phyloP scores from a whole-genome alignment of 352 stramenopile genomes.

The Phytophthora ramorum region DNA sequence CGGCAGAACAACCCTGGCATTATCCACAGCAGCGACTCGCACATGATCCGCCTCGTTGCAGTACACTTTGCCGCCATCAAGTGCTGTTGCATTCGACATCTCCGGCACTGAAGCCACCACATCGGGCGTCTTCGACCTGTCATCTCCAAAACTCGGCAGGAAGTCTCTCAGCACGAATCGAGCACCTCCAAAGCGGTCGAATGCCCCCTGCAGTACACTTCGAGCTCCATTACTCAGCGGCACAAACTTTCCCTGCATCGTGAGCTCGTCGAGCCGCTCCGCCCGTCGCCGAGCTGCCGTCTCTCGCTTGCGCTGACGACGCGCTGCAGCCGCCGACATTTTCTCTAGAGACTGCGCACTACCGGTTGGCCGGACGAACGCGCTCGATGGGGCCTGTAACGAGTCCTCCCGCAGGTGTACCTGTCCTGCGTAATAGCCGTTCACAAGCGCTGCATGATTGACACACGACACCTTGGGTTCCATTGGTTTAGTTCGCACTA shows the following conservation, averaged over 20 bases:
- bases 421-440: slow-evolving; percentile 57
- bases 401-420: slow-evolving; percentile 37
- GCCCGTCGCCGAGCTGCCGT: slow-evolving; percentile 34
- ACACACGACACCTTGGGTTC: slow-evolving; percentile 36
- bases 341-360: not conserved
- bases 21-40: slow-evolving; percentile 18
- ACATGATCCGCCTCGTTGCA: slow-evolving; percentile 27
- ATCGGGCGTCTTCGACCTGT: not conserved
- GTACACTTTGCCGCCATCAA: slow-evolving; percentile 24
- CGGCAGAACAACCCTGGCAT: slow-evolving; percentile 27
- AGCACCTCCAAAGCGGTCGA: slow-evolving; percentile 22
- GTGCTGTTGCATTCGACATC: not conserved
- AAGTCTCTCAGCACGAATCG: slow-evolving; percentile 36
- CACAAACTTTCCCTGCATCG: slow-evolving; percentile 58
- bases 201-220: slow-evolving; percentile 27
- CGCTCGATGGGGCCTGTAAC: slow-evolving; percentile 37
- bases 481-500: slow-evolving; percentile 7
- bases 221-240: slow-evolving; percentile 36
- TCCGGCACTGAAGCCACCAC: slow-evolving; percentile 14
- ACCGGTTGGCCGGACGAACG: slow-evolving; percentile 31
- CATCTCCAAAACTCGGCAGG: slow-evolving; percentile 17
- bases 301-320: slow-evolving; percentile 52
- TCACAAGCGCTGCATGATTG: slow-evolving; percentile 59
- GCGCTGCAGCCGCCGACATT: slow-evolving; percentile 14
- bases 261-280: slow-evolving; percentile 45